Evolutionary conservation across 257 asterid species (phyloP).

Genomic region (Solanum chilense): DNA sequence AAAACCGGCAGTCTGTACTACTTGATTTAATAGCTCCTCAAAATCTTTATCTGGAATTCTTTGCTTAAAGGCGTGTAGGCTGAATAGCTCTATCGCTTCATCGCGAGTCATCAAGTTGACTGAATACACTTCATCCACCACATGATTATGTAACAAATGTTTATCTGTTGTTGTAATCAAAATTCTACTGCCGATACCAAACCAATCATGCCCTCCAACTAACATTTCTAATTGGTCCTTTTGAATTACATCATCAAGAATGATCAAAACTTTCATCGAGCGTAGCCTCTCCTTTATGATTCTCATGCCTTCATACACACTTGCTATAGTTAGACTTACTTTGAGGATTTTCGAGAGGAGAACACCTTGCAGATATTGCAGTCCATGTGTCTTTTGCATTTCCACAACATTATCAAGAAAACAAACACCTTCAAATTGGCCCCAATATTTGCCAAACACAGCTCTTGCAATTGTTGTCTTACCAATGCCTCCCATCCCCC

Average conservation of each 20-base stretch:
- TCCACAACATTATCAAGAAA: neutral
- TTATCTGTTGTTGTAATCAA: slow-evolving; percentile 7
- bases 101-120: neutral
- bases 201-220: neutral
- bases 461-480: slow-evolving; percentile 9
- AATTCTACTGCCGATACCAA: slow-evolving; percentile 7
- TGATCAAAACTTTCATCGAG: neutral
- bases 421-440: slow-evolving; percentile 1
- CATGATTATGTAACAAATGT: neutral
- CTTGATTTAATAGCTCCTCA: neutral
- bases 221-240: neutral
- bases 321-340: neutral
- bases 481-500: slow-evolving; percentile 12
- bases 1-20: neutral
- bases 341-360: slow-evolving; percentile 1
- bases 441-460: neutral
- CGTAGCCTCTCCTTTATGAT: neutral
- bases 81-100: slow-evolving; percentile 6
- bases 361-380: neutral
- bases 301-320: neutral
- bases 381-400: neutral
- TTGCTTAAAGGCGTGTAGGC: slow-evolving; percentile 3
- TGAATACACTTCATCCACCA: neutral
- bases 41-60: neutral
- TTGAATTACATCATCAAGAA: slow-evolving; percentile 9